Conservation (phyloP, 805 yeast genomes). For the Teunomyces gatunensis region DNA sequence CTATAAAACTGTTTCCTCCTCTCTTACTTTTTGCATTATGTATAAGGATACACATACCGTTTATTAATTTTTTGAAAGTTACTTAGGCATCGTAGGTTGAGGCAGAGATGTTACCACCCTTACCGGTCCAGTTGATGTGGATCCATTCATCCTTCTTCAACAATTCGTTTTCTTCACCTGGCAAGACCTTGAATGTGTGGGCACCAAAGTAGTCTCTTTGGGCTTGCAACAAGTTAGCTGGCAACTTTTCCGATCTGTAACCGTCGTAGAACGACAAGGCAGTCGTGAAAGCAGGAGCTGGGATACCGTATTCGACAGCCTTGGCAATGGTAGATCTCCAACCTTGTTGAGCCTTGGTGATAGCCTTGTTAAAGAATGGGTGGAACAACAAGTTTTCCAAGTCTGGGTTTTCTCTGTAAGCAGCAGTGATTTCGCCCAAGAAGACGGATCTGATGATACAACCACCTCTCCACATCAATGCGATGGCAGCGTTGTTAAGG, state of each 20-base stretch:
- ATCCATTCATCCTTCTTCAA: conserved; percentile 80
- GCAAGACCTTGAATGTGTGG: conserved; percentile 95
- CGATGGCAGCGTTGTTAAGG: conserved; percentile 96
- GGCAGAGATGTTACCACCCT: conserved; percentile 97
- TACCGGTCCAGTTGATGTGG: conserved; percentile 99
- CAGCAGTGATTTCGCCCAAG: conserved; percentile 94
- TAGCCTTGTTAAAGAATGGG: conserved; percentile 90
- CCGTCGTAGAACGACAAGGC: conserved; percentile 98
- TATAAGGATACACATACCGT: not conserved
- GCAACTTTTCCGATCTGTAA: conserved; percentile 91
- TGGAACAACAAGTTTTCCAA: conserved; percentile 94
- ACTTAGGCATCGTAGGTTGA: conserved; percentile 85
- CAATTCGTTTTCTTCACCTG: conserved; percentile 72
- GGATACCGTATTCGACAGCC: conserved; percentile 84
- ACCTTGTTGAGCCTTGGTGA: conserved; percentile 88
- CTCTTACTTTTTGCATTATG: not conserved
- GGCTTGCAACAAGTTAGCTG: conserved; percentile 98
- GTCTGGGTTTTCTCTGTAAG: conserved; percentile 90
- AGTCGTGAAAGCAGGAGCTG: conserved; percentile 96
- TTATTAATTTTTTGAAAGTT: not conserved
- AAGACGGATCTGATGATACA: conserved; percentile 98
- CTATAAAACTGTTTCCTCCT: conserved; percentile 21
- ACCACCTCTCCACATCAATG: conserved; percentile 99
- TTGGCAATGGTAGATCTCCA: conserved; percentile 88
- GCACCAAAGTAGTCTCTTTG: conserved; percentile 99